Evolutionary conservation across 2,329 filamentous ascomycete species (phyloP).

Genomic region (Neocatenulostroma microsporum): DNA sequence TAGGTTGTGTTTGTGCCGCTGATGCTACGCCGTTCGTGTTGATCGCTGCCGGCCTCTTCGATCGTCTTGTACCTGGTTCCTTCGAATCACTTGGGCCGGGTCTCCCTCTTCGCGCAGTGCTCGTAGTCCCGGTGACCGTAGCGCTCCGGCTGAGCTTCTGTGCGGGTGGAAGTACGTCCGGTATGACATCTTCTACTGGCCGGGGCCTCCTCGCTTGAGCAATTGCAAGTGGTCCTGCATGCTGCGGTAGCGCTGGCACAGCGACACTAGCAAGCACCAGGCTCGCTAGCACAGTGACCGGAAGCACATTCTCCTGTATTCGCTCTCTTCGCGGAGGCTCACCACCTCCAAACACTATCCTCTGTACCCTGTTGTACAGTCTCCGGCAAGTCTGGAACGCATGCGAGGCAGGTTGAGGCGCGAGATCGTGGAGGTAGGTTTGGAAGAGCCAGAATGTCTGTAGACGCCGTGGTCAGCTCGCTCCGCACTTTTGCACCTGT

Average conservation of each 20-base stretch:
- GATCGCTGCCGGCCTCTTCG: constrained; percentile 27
- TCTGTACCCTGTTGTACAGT: constrained; percentile 82
- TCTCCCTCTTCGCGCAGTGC: constrained; percentile 38
- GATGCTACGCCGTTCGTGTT: constrained; percentile 15
- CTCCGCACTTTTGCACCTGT: neutral
- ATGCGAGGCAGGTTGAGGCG: constrained; percentile 64
- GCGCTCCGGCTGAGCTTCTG: constrained; percentile 60
- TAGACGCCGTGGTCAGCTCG: constrained; percentile 13
- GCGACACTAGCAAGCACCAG: constrained; percentile 71
- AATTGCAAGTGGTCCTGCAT: constrained; percentile 72
- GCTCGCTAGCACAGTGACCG: constrained; percentile 72
- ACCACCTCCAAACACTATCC: constrained; percentile 72
- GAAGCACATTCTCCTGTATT: constrained; percentile 73
- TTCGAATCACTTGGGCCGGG: constrained; percentile 20
- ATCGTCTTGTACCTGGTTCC: constrained; percentile 23
- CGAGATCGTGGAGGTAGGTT: constrained; percentile 76
- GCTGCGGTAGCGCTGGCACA: constrained; percentile 66
- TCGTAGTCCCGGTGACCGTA: constrained; percentile 50
- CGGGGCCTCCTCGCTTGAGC: constrained; percentile 75
- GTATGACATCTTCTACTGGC: constrained; percentile 53
- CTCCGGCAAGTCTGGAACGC: constrained; percentile 75
- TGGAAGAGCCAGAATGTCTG: constrained; percentile 89
- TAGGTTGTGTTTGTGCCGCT: constrained; percentile 8
- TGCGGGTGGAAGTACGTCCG: constrained; percentile 47
- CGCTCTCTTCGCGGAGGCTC: constrained; percentile 62